Evolutionary conservation across 768 basidiomycete genomes (phyloP), one percentile per base, ranked within the genome.

Genomic region (Xerocomellus amylosporus): DNA sequence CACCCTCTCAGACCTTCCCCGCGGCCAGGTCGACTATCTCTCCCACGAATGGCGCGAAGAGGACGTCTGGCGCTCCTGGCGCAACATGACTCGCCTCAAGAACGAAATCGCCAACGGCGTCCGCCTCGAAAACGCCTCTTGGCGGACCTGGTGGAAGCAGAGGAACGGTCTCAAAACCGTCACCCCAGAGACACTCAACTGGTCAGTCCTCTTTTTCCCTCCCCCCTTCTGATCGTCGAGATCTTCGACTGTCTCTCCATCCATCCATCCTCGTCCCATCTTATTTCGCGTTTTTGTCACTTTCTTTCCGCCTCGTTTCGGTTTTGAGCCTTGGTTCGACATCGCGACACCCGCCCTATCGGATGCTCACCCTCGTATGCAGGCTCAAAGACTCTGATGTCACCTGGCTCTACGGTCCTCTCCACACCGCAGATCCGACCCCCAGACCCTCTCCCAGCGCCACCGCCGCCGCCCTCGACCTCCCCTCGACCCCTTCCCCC

Each of bases 141-240:
- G 96, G 96, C 78, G 96, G 39, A 98, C 95, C 1, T 99, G 96
- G 96, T 98, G 95, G 87, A 98, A 98, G 75, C 95, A 98, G 81
- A 79, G 96, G 58, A 97, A 97, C 64, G 90, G 94, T 60, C 82
- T 99, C 57, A 91, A 88, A 76, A 99, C 96, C 0, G 80, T 99
- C 69, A 89, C 87, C 24, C 96, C 96, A 54, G 97, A 99, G 77
- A 97, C 95, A 4, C 84, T 99, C 63, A 99, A 99, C 72, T 99
- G 96, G 96, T 98, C 66, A 65, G 88, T 72, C 64, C n/a, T 26
- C 8, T 53, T 39, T 50, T 19, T 2, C 8, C 20, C 20, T n/a
- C 2, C 8, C 20, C 24, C 10, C 46, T 52, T 43, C 22, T 30
- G 26, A 55, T 46, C 34, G 39, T 53, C 15, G 1, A 52, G 40